Base-by-base conservation (phyloP, 805 yeast species). In the Hanseniaspora valbyensis region DNA sequence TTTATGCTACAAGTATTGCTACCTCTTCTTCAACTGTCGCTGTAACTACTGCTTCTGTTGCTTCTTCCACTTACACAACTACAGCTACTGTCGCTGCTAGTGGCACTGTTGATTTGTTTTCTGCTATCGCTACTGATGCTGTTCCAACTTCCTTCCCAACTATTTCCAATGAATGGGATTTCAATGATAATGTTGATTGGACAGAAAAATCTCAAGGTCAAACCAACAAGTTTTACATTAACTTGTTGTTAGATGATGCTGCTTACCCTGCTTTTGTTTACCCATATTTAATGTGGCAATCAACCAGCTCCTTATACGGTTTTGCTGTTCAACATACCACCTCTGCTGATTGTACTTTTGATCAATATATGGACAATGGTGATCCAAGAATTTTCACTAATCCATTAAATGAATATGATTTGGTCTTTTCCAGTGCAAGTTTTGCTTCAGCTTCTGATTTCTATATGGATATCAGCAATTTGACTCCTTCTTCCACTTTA, bases 191-290 rank as follows among this genome's bases (percentile, higher is more conserved):
- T 32, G 78, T 75, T 33, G 63, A 67, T 36, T 69, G 70, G 53
- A 60, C 64, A 45, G 73, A 64, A 30, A 24, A 42, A 29, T 57
- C 55, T 10, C 69, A 80, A 1, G 70, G 74, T 53, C 78, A 80
- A 59, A 86, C 95, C 22, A 84, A 85, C 69, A 84, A 83, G 65
- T 85, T 84, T 64, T 83, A 75, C 65, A 75, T 77, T 33, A 84
- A 85, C 61, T 59, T 83, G 58, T 65, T 80, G 55, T 66, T 82
- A 21, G 81, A 69, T 21, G 65, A 64, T 44, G 86, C 79, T 63
- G 66, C 69, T 22, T 68, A 70, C 45, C 73, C 78, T 44, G 74
- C 74, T 4, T 83, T 74, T 67, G 71, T 82, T 9, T 79, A 77
- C 57, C 94, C 95, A 19, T 84, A 81, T 60, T 71, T 76, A 2